Evolutionary conservation across 2,329 filamentous ascomycete species (phyloP).

Genomic region (Diplocarpon rosae): DNA sequence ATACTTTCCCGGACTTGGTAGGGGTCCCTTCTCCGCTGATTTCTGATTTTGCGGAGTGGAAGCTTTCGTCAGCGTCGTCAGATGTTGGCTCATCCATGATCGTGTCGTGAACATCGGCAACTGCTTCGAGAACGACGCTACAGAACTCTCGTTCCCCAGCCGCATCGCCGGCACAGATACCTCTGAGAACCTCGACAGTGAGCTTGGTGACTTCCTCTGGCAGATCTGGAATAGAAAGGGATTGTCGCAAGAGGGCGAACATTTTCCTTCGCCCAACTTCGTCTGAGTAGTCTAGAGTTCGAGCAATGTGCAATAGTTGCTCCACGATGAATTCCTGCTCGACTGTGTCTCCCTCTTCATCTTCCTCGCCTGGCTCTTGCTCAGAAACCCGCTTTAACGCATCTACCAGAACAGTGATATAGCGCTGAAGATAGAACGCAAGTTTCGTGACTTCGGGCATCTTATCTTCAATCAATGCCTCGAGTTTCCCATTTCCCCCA

Average conservation of each 20-base stretch:
- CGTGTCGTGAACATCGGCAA: slow-evolving; percentile 92
- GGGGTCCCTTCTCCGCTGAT: slow-evolving; percentile 56
- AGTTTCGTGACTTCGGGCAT: slow-evolving; percentile 89
- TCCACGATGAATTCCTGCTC: slow-evolving; percentile 95
- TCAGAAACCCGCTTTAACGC: slow-evolving; percentile 46
- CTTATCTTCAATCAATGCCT: slow-evolving; percentile 76
- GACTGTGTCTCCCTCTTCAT: slow-evolving; percentile 68
- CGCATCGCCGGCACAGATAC: slow-evolving; percentile 66
- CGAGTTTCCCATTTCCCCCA: slow-evolving; percentile 62
- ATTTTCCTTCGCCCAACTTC: slow-evolving; percentile 92
- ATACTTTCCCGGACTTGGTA: slow-evolving; percentile 31
- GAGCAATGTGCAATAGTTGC: slow-evolving; percentile 83
- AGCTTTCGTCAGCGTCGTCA: slow-evolving; percentile 65
- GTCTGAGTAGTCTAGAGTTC: slow-evolving; percentile 93
- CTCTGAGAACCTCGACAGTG: slow-evolving; percentile 67
- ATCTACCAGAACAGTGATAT: slow-evolving; percentile 59
- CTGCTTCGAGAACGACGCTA: slow-evolving; percentile 78
- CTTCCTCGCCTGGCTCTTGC: slow-evolving; percentile 45
- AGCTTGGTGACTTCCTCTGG: slow-evolving; percentile 91
- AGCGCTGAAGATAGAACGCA: slow-evolving; percentile 74
- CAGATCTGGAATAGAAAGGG: slow-evolving; percentile 73
- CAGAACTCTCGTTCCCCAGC: slow-evolving; percentile 75
- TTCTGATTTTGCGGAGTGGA: slow-evolving; percentile 86
- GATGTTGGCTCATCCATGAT: slow-evolving; percentile 59
- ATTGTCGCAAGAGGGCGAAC: slow-evolving; percentile 81